These are phyloP conservation scores for Acorus gramineus DNA, from an alignment of 106 monocot species.

Conservation along the genomic window DNA sequence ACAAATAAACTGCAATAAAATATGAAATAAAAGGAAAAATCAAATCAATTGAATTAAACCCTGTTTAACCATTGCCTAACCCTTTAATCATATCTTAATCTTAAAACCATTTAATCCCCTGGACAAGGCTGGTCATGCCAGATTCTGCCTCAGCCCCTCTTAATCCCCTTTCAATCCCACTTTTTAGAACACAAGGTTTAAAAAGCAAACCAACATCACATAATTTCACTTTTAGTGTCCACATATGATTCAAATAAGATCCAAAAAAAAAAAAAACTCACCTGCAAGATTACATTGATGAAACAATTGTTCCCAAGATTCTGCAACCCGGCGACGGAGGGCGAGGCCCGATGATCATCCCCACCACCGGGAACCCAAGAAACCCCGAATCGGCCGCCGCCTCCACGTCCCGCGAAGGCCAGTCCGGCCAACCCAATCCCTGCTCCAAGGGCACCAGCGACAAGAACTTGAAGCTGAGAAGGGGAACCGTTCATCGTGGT, in stretches of 20 bases:
- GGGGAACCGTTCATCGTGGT: not conserved
- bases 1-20: too few species aligned
- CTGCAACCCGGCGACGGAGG: conserved; percentile 48
- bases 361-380: conserved; percentile 14
- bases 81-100: too few species aligned
- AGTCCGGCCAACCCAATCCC: conserved; percentile 55
- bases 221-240: too few species aligned
- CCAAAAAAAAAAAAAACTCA: conserved; percentile 6
- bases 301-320: conserved; percentile 95
- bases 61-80: too few species aligned
- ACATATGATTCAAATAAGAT: not conserved
- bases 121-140: too few species aligned
- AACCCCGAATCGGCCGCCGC: conserved; percentile 2
- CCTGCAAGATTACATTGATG: conserved; percentile 84
- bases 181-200: not conserved
- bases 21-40: too few species aligned
- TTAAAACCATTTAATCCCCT: too few species aligned
- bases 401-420: conserved; percentile 22
- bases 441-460: conserved; percentile 36
- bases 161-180: not conserved
- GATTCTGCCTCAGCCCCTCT: too few species aligned
- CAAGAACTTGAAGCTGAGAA: conserved; percentile 17
- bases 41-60: too few species aligned
- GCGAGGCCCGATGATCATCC: conserved; percentile 11
- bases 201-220: not conserved